Evolutionary conservation across 768 basidiomycete species (phyloP), one percentile per base, ranked within the genome.

Genomic region (Ephemerocybe angulata): DNA sequence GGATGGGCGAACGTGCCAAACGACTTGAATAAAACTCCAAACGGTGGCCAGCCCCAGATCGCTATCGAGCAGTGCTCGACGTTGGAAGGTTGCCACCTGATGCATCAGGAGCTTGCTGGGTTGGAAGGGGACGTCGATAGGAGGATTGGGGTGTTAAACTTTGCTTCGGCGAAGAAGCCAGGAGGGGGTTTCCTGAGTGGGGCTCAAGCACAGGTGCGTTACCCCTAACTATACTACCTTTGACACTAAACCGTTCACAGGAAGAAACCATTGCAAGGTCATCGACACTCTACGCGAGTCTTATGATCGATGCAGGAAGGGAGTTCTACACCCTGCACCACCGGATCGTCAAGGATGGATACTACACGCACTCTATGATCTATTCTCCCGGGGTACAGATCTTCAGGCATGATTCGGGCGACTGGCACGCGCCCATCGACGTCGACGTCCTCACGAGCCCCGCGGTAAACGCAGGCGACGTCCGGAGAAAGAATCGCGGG

Each of bases 201-300:
- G 28, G 79, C 86, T 1, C 78, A 78, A 55, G 87, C 69, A n/a
- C 68, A 67, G 56, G 68, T 66, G 35, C 15, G 63, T 53, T 30
- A 30, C 21, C 29, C 22, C 4, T 21, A n/a, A 13, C n/a, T 24
- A 30, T 22, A 44, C 38, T 35, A 5, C 38, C 48, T 11, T 43
- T 22, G 24, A 5, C 4, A 3, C 3, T 40, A 21, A 17, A n/a
- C 22, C 42, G 19, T 35, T 15, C 81, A 1, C 81, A 90, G 66
- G 88, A 90, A 67, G 88, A 90, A 66, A 82, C 83, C 33, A 76
- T 90, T 60, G 86, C 88, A 3, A 82, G 88, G 40, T 83, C 86
- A 7, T 88, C 87, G 17, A 84, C 84, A 1, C 70, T 90, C 6
- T 87, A 85, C 59, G 71, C 77, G 1, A 78, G 82, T 25, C 80